phyloP scores from a whole-genome alignment of 129 eudicot genomes.

The Flaveria brownii region DNA sequence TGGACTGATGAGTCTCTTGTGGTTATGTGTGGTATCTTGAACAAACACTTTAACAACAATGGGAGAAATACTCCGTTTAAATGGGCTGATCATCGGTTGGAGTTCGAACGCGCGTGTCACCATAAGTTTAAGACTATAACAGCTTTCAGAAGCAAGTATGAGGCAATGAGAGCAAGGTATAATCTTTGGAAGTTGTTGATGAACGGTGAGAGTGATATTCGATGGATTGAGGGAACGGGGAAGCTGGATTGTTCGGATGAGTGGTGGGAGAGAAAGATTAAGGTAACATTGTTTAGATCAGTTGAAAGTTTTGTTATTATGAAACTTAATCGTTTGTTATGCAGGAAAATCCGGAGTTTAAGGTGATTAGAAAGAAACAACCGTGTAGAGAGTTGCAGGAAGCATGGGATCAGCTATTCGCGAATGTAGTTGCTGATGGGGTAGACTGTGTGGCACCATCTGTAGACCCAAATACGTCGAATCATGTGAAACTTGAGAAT shows the following conservation, averaged over 20 bases:
- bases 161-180: background rate
- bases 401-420: constrained; percentile 15
- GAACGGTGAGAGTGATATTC: background rate
- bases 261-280: constrained; percentile 10
- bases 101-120: no score
- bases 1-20: no score
- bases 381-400: constrained; percentile 23
- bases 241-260: background rate
- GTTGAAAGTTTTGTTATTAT: background rate
- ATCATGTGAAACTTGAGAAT: background rate
- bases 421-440: background rate
- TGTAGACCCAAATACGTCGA: background rate
- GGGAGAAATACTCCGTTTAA: no score
- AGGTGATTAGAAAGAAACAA: constrained; percentile 2
- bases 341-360: background rate
- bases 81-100: no score
- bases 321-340: background rate
- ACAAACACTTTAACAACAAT: no score
- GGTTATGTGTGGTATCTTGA: no score
- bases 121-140: background rate
- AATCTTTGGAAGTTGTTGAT: constrained; percentile 16
- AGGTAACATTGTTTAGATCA: background rate
- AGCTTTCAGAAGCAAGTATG: constrained; percentile 18
- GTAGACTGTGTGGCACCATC: constrained; percentile 1
- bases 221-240: constrained; percentile 7